phyloP scores from a whole-genome alignment of 148 eudicot genomes.

The Heliamphora exappendiculata region DNA sequence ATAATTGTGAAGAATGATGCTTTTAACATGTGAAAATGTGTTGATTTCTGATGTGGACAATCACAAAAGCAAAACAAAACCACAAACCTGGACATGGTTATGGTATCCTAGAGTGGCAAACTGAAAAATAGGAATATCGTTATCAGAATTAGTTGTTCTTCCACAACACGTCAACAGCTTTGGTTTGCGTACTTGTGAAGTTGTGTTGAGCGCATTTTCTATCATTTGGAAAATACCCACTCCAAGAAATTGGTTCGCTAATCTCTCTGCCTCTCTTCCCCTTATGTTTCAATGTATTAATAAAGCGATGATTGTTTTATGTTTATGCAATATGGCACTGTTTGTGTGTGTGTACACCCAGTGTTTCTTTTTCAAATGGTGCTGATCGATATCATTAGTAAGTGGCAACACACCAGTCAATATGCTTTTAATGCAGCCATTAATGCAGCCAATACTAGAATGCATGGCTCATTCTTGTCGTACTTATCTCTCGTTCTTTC shows the following conservation, averaged over 20 bases:
- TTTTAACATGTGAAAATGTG: background rate
- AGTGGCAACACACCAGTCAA: background rate
- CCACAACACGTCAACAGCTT: background rate
- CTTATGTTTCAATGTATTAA: background rate
- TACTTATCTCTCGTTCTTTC: too few species aligned
- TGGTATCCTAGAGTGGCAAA: background rate
- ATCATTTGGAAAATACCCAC: background rate
- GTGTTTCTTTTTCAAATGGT: background rate
- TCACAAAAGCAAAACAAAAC: background rate
- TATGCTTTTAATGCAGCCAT: background rate
- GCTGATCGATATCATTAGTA: background rate
- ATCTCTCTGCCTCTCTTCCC: background rate
- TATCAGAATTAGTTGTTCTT: constrained; percentile 1
- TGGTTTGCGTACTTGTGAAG: background rate
- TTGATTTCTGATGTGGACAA: constrained; percentile 1
- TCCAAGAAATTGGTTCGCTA: background rate
- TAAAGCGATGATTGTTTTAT: background rate
- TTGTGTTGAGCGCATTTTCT: background rate
- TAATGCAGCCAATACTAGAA: too few species aligned
- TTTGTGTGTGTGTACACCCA: background rate
- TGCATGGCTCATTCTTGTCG: too few species aligned
- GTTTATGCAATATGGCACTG: constrained; percentile 1
- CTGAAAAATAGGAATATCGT: background rate
- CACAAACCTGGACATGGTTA: background rate
- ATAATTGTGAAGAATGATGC: background rate